Evolutionary conservation across 345 rosid species (phyloP).

Genomic region (Mallotus nudiflorus): DNA sequence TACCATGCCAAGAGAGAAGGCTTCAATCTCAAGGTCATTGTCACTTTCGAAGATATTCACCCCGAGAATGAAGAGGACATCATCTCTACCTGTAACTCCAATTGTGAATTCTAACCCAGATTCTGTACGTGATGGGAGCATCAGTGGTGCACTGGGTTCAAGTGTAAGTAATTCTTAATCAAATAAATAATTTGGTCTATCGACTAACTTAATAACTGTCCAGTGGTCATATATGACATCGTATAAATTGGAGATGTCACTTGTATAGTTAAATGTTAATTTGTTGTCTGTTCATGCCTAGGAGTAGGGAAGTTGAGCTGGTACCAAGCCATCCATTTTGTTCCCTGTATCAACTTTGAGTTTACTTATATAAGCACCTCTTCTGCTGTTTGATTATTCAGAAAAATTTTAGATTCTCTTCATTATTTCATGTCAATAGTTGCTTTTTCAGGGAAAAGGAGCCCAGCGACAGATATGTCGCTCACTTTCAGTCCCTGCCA

Average conservation of each 20-base stretch:
- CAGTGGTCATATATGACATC: not conserved
- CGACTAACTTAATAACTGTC: not conserved
- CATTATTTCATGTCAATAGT: not conserved
- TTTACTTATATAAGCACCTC: not conserved
- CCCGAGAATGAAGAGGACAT: constrained; percentile 76
- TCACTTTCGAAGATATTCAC: constrained; percentile 82
- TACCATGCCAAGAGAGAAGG: constrained; percentile 47
- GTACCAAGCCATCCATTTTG: not conserved
- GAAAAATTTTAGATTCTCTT: not conserved
- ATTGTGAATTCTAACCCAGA: constrained; percentile 44
- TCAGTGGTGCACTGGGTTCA: constrained; percentile 42
- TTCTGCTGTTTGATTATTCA: not conserved
- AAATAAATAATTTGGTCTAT: not conserved
- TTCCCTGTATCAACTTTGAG: not conserved
- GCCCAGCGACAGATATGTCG: constrained; percentile 50
- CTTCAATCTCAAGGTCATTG: constrained; percentile 69
- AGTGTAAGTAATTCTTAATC: constrained; percentile 10
- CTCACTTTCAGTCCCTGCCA: constrained; percentile 81
- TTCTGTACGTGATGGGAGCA: constrained; percentile 44
- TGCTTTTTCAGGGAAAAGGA: constrained; percentile 60
- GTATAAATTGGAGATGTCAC: not conserved
- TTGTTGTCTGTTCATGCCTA: not conserved
- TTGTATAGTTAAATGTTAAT: not conserved
- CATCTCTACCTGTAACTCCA: constrained; percentile 75
- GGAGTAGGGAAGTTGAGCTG: not conserved